Percentiles rank a stretch among this genome's conserved stretches.
phyloP scores from a whole-genome alignment of 495 filamentous ascomycete genomes.

The Aspergillus baeticus region DNA sequence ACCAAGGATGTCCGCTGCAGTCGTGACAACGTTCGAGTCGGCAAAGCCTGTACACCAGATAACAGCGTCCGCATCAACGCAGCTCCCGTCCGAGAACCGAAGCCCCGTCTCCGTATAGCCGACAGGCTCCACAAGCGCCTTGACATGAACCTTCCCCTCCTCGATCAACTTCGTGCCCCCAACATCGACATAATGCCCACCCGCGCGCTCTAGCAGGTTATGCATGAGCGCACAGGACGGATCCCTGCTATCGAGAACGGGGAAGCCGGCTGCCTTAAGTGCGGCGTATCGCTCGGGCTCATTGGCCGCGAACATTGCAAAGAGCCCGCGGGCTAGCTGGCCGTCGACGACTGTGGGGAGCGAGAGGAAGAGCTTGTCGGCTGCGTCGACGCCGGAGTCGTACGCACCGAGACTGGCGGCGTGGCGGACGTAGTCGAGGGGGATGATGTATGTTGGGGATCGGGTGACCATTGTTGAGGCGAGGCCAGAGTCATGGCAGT shows the following conservation, averaged over 20 bases:
- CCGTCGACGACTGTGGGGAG: conserved; percentile 16
- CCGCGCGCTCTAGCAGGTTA: conserved; percentile 25
- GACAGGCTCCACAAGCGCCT: conserved; percentile 25
- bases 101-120: conserved; percentile 31
- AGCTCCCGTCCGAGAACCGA: conserved; percentile 31
- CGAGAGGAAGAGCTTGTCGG: conserved; percentile 17
- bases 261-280: conserved; percentile 19
- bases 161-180: conserved; percentile 33
- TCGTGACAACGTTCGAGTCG: conserved; percentile 21
- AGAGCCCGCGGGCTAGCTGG: conserved; percentile 15
- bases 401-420: conserved; percentile 21
- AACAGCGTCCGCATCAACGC: conserved; percentile 34
- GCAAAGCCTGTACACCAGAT: conserved; percentile 40
- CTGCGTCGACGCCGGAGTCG: conserved; percentile 18
- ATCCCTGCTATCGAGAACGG: conserved; percentile 22
- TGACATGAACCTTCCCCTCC: conserved; percentile 29
- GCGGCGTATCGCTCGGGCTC: conserved; percentile 11
- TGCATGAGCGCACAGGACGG: conserved; percentile 16
- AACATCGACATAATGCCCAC: conserved; percentile 43
- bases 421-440: conserved; percentile 19
- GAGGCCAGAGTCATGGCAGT: conserved; percentile 38
- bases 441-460: conserved; percentile 34
- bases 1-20: conserved; percentile 27
- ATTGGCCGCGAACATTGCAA: conserved; percentile 7
- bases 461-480: conserved; percentile 40